Evolutionary conservation across 129 eudicot species (phyloP), one percentile per base, ranked within the genome.

Genomic region (Sambucus nigra): DNA sequence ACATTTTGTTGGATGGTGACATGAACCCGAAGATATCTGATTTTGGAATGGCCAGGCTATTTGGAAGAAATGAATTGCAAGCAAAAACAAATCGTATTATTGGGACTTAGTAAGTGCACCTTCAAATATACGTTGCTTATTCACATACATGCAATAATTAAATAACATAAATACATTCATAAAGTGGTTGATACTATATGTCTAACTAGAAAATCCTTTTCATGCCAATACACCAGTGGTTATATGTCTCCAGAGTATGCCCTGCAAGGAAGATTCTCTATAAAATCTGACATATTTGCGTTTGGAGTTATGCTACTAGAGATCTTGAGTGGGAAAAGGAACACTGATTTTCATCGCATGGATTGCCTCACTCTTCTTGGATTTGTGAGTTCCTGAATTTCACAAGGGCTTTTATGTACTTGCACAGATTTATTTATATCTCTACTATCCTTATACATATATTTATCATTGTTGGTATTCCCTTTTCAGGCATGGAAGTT

Each of bases 241-340:
- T 68, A 59, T 51, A 59, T 58, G 60, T 57, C 67, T 19, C 73
- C 66, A 0, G 60, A 59, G 55, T 68, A 68, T 52, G 73, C 67
- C 21, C 50, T 59, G 60, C 47, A 68, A 10, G 67, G 67, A 26
- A 29, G 11, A 14, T 59, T 51, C 59, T 67, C 72, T 7, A 26
- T 42, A 39, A 68, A 52, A 22, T 59, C 55, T 12, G 61, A 68
- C 45, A 67, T 68, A 1, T 68, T 50, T 17, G 51, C 67, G 49
- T 59, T 68, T 8, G 61, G 73, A 1, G 73, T 68, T 17, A 28
- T 68, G 42, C 19, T 68, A 19, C 47, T 68, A 19, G 73, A 67
- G 54, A 67, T 67, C 2, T n/a, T 67, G 17, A 67, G 60, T 24
- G 72, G 72, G 51, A 66, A 48, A 51, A 66, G 33, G 59, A 66